Conservation (phyloP, 2,329 filamentous ascomycete species). For the Ophiostoma quercus region DNA sequence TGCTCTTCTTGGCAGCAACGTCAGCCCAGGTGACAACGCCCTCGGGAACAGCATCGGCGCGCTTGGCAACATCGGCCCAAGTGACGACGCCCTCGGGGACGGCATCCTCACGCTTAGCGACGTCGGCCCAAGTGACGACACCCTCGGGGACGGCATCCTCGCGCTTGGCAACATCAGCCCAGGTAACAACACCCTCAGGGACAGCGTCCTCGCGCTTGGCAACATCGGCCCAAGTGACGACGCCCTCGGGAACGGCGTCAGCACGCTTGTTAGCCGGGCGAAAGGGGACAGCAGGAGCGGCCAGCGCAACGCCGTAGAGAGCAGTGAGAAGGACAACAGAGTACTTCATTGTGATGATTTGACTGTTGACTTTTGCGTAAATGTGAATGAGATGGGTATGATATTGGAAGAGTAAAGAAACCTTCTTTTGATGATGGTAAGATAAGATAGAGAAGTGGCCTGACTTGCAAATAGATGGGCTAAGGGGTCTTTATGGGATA, state of each 20-base stretch:
- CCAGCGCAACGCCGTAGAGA: constrained; percentile 7
- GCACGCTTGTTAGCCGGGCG: neutral
- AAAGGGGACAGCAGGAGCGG: constrained; percentile 10
- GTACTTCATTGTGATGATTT: constrained; percentile 10
- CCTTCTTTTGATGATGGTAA: neutral
- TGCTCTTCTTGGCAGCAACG: neutral
- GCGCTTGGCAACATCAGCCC: neutral
- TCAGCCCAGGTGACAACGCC: neutral
- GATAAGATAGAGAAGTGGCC: neutral
- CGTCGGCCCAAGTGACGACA: neutral
- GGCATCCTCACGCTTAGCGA: neutral
- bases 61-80: neutral
- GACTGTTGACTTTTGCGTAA: neutral
- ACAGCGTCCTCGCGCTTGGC: neutral
- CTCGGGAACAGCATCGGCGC: neutral
- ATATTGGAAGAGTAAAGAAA: neutral
- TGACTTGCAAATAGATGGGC: neutral
- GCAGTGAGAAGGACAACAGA: neutral
- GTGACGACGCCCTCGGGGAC: neutral
- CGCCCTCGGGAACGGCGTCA: neutral
- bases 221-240: neutral
- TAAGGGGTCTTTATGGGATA: constrained; percentile 1
- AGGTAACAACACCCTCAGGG: neutral
- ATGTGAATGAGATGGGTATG: neutral
- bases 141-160: neutral